Evolutionary conservation across 2,329 filamentous ascomycete genomes (phyloP).

Genomic region (Aspergillus unguis): DNA sequence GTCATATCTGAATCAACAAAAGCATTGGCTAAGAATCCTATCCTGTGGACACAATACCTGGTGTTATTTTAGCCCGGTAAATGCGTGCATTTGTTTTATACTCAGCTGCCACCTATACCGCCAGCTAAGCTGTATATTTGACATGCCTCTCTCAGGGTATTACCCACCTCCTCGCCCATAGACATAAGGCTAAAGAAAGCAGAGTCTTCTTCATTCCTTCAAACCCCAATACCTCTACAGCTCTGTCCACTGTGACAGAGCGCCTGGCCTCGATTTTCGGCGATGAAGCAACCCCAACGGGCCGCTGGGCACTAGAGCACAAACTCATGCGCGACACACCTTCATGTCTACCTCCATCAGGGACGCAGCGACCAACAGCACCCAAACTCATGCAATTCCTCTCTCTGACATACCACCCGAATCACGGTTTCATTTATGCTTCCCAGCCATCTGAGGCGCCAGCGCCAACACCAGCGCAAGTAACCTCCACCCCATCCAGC

Average conservation of each 20-base stretch:
- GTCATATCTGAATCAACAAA: too few relatives aligned
- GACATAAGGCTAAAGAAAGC: slow-evolving; percentile 11
- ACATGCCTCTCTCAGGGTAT: slow-evolving; percentile 37
- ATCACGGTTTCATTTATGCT: slow-evolving; percentile 42
- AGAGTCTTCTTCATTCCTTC: slow-evolving; percentile 45
- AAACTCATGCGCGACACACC: slow-evolving; percentile 44
- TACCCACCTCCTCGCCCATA: neutral
- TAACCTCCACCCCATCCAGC: slow-evolving; percentile 7
- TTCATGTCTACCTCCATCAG: slow-evolving; percentile 36
- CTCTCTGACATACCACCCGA: slow-evolving; percentile 39
- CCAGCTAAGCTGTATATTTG: slow-evolving; percentile 1
- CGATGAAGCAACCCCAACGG: slow-evolving; percentile 34
- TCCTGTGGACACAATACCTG: too few relatives aligned
- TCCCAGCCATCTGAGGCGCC: slow-evolving; percentile 27
- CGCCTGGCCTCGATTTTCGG: slow-evolving; percentile 36
- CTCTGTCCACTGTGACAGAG: slow-evolving; percentile 34
- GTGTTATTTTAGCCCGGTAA: too few relatives aligned
- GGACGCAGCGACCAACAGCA: slow-evolving; percentile 27
- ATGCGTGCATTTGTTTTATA: neutral
- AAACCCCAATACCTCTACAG: slow-evolving; percentile 39
- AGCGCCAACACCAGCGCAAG: neutral
- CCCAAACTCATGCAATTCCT: slow-evolving; percentile 44
- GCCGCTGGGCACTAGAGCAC: slow-evolving; percentile 42
- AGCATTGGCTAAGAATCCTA: too few relatives aligned
- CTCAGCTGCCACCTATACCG: neutral